These are phyloP conservation scores for Wickerhamomyces mucosus DNA, from an alignment of 805 yeast species.

Conservation along the genomic window DNA sequence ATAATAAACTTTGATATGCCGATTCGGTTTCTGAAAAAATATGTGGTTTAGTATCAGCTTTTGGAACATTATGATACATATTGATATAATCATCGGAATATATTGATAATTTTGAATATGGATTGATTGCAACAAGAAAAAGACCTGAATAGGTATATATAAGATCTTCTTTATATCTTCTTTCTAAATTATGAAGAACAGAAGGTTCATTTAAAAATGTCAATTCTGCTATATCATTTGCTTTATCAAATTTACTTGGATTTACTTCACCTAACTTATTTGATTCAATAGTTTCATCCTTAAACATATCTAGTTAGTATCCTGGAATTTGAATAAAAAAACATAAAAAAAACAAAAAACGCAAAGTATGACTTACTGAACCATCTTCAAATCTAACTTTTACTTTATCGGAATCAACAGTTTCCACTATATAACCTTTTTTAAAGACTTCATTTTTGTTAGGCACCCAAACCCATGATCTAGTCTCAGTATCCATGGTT, in stretches of 20 bases:
- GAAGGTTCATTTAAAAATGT: conserved; percentile 94
- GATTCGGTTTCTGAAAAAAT: conserved; percentile 84
- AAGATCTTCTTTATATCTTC: conserved; percentile 66
- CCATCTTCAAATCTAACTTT: conserved; percentile 33
- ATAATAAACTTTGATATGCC: conserved; percentile 68
- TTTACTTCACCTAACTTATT: conserved; percentile 57
- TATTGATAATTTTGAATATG: conserved; percentile 67
- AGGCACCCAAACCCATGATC: conserved; percentile 70
- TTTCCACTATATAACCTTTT: conserved; percentile 49
- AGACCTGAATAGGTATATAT: conserved; percentile 94
- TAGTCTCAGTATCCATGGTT: conserved; percentile 10
- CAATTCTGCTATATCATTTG: conserved; percentile 91
- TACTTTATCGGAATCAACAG: conserved; percentile 25
- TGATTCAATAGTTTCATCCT: conserved; percentile 30
- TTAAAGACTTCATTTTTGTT: conserved; percentile 46
- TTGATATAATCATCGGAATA: conserved; percentile 53
- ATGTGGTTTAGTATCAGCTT: conserved; percentile 62
- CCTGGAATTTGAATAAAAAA: too few relatives aligned
- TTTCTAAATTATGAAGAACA: conserved; percentile 74
- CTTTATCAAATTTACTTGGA: conserved; percentile 83
- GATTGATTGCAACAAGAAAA: conserved; percentile 91
- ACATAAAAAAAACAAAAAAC: too few relatives aligned
- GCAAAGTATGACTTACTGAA: conserved; percentile 15
- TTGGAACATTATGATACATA: conserved; percentile 40
- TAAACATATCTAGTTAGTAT: conserved; percentile 3